Percentiles rank a stretch among this genome's conserved stretches.
Conservation (phyloP, 1,284 basidiomycete species). For the Blastosporella zonata region DNA sequence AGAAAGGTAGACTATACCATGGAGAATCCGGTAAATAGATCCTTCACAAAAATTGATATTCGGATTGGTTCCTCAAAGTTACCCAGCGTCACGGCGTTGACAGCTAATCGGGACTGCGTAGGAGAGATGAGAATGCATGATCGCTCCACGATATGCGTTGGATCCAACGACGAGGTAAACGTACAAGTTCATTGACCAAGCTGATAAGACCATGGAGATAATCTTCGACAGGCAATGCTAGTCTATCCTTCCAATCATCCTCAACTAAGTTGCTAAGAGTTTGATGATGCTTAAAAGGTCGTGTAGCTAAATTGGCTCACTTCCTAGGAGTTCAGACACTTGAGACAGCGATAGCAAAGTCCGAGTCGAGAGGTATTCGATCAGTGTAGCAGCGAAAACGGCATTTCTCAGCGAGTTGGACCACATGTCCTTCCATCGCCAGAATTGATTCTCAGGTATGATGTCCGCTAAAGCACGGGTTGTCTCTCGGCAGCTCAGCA, state of each 20-base stretch:
- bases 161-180: constrained; percentile 1
- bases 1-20: constrained; percentile 47
- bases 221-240: constrained; percentile 72
- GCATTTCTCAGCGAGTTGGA: constrained; percentile 59
- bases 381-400: constrained; percentile 64
- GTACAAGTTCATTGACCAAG: constrained; percentile 75
- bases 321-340: constrained; percentile 56
- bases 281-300: constrained; percentile 7
- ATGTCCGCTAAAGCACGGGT: constrained; percentile 50
- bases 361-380: constrained; percentile 62
- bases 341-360: constrained; percentile 57
- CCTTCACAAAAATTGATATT: constrained; percentile 81
- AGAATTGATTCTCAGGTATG: constrained; percentile 71
- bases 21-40: constrained; percentile 78
- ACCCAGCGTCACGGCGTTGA: constrained; percentile 81
- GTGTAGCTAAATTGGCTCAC: constrained; percentile 36
- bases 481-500: constrained; percentile 52
- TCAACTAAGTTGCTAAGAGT: constrained; percentile 46
- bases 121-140: constrained; percentile 4
- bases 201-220: constrained; percentile 84
- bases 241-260: constrained; percentile 66
- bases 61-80: constrained; percentile 78
- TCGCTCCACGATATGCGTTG: background rate
- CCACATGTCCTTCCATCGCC: constrained; percentile 84
- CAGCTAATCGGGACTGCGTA: constrained; percentile 70